Evolutionary conservation across 495 filamentous ascomycete species (phyloP).

Genomic region (Penicillium lividum): DNA sequence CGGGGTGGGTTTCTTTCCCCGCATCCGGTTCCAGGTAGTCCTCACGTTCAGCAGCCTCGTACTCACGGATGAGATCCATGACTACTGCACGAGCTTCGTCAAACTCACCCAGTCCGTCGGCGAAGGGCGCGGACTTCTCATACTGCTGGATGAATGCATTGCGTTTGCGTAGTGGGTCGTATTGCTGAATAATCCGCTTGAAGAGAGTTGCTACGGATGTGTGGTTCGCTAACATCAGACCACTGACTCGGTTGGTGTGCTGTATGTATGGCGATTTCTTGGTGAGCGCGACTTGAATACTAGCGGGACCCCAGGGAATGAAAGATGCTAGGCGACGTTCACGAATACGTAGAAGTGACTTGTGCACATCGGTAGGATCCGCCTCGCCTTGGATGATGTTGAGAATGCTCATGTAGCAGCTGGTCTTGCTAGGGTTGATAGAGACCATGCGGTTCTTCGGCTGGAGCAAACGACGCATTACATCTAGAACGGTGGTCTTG

Average conservation of each 20-base stretch:
- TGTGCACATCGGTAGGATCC: slow-evolving; percentile 95
- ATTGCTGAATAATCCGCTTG: slow-evolving; percentile 86
- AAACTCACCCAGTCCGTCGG: slow-evolving; percentile 89
- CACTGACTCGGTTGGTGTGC: slow-evolving; percentile 84
- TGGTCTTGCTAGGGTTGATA: slow-evolving; percentile 90
- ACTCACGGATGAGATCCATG: slow-evolving; percentile 83
- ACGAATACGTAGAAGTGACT: slow-evolving; percentile 93
- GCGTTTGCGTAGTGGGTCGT: slow-evolving; percentile 88
- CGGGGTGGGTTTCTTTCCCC: slow-evolving; percentile 50
- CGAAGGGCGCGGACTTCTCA: slow-evolving; percentile 90
- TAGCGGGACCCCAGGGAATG: slow-evolving; percentile 98
- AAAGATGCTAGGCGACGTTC: slow-evolving; percentile 93
- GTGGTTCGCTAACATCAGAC: slow-evolving; percentile 97
- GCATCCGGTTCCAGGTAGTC: slow-evolving; percentile 77
- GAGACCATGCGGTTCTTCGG: slow-evolving; percentile 99
- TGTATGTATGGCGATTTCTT: slow-evolving; percentile 95
- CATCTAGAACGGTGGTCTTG: slow-evolving; percentile 96
- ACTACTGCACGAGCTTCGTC: slow-evolving; percentile 92
- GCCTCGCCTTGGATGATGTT: slow-evolving; percentile 99
- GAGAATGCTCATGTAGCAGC: slow-evolving; percentile 97
- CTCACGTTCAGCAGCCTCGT: slow-evolving; percentile 89
- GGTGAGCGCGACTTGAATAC: slow-evolving; percentile 94
- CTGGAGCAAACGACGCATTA: slow-evolving; percentile 93
- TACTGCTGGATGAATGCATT: slow-evolving; percentile 96
- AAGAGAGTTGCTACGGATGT: slow-evolving; percentile 97